Percentiles rank a stretch among this genome's conserved stretches.
Evolutionary conservation across 2,329 filamentous ascomycete genomes (phyloP).

Genomic region (Samsoniella hepiali): DNA sequence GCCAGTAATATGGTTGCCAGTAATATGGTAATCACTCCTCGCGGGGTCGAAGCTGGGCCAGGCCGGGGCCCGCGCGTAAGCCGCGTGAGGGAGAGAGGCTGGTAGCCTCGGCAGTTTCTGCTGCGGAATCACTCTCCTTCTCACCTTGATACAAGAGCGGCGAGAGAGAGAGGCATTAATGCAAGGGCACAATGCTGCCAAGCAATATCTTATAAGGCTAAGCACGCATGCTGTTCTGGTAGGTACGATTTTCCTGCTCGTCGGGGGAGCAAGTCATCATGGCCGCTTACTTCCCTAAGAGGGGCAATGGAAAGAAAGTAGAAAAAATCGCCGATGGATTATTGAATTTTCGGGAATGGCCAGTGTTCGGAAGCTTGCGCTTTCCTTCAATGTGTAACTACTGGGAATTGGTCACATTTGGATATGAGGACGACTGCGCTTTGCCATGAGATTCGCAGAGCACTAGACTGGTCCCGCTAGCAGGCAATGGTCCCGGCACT

Average conservation of each 20-base stretch:
- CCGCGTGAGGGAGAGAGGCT: neutral
- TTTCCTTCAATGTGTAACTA: too few species aligned
- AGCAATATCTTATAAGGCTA: neutral
- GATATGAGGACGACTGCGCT: neutral
- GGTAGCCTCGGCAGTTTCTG: neutral
- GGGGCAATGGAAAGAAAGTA: neutral
- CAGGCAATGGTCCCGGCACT: neutral
- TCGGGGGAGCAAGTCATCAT: neutral
- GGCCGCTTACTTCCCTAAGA: neutral
- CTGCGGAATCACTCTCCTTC: neutral
- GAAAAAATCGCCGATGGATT: neutral
- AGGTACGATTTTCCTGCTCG: neutral
- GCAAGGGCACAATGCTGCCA: neutral
- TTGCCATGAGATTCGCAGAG: neutral
- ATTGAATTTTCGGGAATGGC: neutral
- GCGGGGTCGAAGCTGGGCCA: neutral
- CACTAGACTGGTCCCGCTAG: neutral
- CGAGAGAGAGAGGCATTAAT: neutral
- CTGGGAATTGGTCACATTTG: neutral
- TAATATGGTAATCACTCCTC: too few species aligned
- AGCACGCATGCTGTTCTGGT: neutral
- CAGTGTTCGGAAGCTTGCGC: neutral
- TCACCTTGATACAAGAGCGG: neutral
- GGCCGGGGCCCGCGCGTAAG: neutral
- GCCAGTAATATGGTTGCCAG: too few species aligned